Evolutionary conservation across 2,329 filamentous ascomycete species (phyloP).

Genomic region (Aaosphaeria pasadenensis): DNA sequence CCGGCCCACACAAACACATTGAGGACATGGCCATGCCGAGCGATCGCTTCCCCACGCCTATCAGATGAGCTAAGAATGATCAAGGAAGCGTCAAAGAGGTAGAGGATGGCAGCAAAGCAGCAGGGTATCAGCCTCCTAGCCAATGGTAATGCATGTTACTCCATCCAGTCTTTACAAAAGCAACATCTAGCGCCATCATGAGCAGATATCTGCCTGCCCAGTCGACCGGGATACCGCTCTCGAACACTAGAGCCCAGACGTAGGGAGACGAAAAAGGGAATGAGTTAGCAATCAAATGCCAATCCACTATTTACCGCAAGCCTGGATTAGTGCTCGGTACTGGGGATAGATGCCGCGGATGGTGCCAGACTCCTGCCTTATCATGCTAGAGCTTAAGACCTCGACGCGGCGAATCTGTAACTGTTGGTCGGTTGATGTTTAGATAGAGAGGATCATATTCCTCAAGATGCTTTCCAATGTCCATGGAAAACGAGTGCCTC

Average conservation of each 20-base stretch:
- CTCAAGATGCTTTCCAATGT: too few relatives aligned
- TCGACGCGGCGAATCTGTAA: too few relatives aligned
- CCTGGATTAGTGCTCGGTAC: constrained; percentile 4
- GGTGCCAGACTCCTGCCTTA: not conserved
- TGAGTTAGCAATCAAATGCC: constrained; percentile 4
- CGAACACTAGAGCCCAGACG: constrained; percentile 4
- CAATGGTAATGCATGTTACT: too few relatives aligned
- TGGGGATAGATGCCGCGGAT: constrained; percentile 3
- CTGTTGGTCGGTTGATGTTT: too few relatives aligned
- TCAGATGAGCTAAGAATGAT: constrained; percentile 1
- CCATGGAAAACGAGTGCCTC: not conserved
- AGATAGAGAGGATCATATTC: too few relatives aligned
- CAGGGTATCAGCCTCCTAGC: not conserved
- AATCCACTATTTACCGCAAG: constrained; percentile 2
- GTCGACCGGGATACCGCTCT: constrained; percentile 1
- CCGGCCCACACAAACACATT: not conserved
- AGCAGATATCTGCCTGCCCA: constrained; percentile 3
- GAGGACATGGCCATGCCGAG: not conserved
- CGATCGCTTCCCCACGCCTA: constrained; percentile 2
- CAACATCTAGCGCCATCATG: constrained; percentile 1
- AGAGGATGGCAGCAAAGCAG: not conserved
- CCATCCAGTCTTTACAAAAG: not conserved
- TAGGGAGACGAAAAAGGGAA: constrained; percentile 5
- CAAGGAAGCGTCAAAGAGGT: constrained; percentile 3
- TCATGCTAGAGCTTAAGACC: too few relatives aligned